Conservation (phyloP, 2,329 filamentous ascomycete genomes). For the Ceratocystis albifundus region DNA sequence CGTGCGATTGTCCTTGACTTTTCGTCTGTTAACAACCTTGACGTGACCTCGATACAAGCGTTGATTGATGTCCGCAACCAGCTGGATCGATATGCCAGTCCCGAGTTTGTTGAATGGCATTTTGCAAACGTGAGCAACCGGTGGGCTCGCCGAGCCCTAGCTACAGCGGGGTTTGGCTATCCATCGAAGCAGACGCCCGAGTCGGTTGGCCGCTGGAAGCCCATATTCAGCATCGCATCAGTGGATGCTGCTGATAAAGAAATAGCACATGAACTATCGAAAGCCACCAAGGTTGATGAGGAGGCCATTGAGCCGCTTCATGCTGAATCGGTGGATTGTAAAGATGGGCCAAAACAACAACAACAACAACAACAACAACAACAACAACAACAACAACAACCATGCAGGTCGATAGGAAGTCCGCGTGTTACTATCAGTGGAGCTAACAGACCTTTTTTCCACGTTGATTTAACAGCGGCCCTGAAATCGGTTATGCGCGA, state of each 20-base stretch:
- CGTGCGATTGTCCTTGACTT: slow-evolving; percentile 48
- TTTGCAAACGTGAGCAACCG: slow-evolving; percentile 44
- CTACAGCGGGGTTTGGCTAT: slow-evolving; percentile 45
- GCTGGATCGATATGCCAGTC: slow-evolving; percentile 42
- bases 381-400: neutral
- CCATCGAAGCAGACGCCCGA: slow-evolving; percentile 29
- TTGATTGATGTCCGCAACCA: slow-evolving; percentile 45
- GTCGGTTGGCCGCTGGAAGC: slow-evolving; percentile 29
- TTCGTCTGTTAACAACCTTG: slow-evolving; percentile 44
- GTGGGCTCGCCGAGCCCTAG: slow-evolving; percentile 47
- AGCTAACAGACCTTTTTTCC: slow-evolving; percentile 39
- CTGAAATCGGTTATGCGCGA: slow-evolving; percentile 30
- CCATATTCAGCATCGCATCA: slow-evolving; percentile 31
- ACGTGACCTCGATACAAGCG: slow-evolving; percentile 47
- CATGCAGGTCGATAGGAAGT: neutral
- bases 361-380: neutral
- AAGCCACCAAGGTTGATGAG: slow-evolving; percentile 13
- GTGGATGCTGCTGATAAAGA: slow-evolving; percentile 22
- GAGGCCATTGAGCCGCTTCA: neutral
- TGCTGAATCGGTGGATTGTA: slow-evolving; percentile 21
- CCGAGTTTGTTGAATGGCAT: slow-evolving; percentile 41
- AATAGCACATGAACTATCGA: slow-evolving; percentile 7
- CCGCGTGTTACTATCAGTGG: slow-evolving; percentile 30
- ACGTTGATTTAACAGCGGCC: slow-evolving; percentile 36
- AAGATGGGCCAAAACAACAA: slow-evolving; percentile 24